Percentiles rank a stretch among this genome's conserved stretches.
Evolutionary conservation across 257 asterid genomes (phyloP).

Genomic region (Solanum chaucha): DNA sequence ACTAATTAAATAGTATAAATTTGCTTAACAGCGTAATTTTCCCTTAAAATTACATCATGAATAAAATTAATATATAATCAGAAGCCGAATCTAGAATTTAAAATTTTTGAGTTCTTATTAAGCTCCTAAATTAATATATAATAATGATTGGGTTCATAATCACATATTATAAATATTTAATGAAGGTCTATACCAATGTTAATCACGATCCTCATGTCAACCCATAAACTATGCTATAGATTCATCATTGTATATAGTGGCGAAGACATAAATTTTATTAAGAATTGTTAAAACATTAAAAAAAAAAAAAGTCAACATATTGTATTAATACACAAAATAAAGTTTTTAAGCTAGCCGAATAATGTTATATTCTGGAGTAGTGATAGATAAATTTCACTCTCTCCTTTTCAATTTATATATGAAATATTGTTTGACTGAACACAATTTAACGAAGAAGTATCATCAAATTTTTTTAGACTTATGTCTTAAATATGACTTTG

Average conservation of each 20-base stretch:
- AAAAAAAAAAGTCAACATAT: not conserved
- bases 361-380: not conserved
- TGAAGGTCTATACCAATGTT: not conserved
- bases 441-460: not conserved
- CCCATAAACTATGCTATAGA: not conserved
- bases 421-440: not conserved
- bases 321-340: not conserved
- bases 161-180: not conserved
- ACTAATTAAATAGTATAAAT: not conserved
- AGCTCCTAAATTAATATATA: not conserved
- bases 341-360: not conserved
- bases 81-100: not conserved
- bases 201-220: not conserved
- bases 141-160: not conserved
- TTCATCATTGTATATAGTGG: not conserved
- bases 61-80: too few relatives aligned
- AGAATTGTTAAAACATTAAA: not conserved
- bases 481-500: not conserved
- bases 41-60: too few relatives aligned
- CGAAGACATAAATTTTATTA: not conserved
- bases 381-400: not conserved
- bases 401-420: not conserved
- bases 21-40: too few relatives aligned
- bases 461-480: not conserved
- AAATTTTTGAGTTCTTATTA: not conserved